These are phyloP conservation scores for Leptographium wingfieldii DNA, from an alignment of 2,329 filamentous ascomycete genomes.

Conservation along the genomic window DNA sequence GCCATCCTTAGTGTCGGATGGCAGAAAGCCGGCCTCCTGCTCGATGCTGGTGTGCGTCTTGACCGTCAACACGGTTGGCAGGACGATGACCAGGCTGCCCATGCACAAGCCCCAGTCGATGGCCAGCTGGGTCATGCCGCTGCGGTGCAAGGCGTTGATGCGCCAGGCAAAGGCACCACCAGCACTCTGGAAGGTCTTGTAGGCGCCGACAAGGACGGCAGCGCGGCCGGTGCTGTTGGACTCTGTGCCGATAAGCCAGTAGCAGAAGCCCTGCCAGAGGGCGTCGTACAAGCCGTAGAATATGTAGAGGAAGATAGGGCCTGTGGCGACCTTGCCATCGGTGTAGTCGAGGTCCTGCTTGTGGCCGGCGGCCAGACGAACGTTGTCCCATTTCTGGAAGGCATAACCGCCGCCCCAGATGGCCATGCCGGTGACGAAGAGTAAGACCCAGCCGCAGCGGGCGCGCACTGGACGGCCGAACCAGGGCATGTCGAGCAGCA, in stretches of 20 bases:
- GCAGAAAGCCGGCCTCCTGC: conserved; percentile 14
- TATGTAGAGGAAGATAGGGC: conserved; percentile 53
- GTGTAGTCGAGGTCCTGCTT: conserved; percentile 26
- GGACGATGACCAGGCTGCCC: conserved; percentile 26
- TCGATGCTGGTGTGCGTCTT: conserved; percentile 15
- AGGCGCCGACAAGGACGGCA: conserved; percentile 32
- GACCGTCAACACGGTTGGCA: conserved; percentile 30
- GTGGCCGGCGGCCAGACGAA: conserved; percentile 18
- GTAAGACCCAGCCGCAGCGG: conserved; percentile 28
- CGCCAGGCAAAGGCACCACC: conserved; percentile 34
- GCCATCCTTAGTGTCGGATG: conserved; percentile 1
- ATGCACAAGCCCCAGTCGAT: conserved; percentile 35
- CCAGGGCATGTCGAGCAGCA: conserved; percentile 28
- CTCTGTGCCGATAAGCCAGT: conserved; percentile 42
- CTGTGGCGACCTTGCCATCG: conserved; percentile 2
- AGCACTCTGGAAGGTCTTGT: conserved; percentile 30
- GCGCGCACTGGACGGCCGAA: conserved; percentile 33
- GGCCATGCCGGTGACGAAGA: conserved; percentile 36
- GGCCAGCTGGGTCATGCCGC: conserved; percentile 27
- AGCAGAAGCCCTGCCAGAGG: conserved; percentile 52
- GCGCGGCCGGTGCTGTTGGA: conserved; percentile 27
- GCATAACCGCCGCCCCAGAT: conserved; percentile 50
- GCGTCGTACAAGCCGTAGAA: conserved; percentile 60
- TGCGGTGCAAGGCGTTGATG: conserved; percentile 23
- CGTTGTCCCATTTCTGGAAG: conserved; percentile 47